Evolutionary conservation across 225 moss, liverwort and hornwort genomes (phyloP).

Genomic region (Neckera pumila): DNA sequence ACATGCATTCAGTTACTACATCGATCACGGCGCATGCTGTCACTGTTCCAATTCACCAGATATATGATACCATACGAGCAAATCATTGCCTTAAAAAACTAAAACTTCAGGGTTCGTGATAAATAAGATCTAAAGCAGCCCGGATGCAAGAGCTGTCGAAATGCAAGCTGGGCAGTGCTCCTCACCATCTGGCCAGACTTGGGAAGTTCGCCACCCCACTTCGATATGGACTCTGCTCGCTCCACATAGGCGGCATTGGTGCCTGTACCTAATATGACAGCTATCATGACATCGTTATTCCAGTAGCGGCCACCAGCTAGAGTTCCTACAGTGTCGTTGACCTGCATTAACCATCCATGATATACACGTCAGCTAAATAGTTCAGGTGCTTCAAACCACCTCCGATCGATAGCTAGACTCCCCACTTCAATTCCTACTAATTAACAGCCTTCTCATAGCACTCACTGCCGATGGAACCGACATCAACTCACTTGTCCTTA

Average conservation of each 20-base stretch:
- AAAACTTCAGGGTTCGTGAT: not conserved
- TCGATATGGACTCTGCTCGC: constrained; percentile 52
- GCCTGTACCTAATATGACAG: constrained; percentile 78
- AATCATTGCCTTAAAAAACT: not conserved
- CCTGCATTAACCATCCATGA: constrained; percentile 33
- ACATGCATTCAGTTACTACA: not conserved
- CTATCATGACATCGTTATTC: constrained; percentile 71
- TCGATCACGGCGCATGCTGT: not conserved
- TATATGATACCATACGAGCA: not conserved
- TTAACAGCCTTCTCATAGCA: not conserved
- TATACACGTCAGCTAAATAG: not conserved
- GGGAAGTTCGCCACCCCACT: constrained; percentile 44
- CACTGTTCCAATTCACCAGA: not conserved
- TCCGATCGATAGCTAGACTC: not conserved
- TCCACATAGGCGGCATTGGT: constrained; percentile 82
- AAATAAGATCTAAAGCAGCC: not conserved
- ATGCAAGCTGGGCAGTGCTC: not conserved
- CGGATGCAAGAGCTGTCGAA: not conserved
- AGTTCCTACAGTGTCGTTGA: constrained; percentile 75
- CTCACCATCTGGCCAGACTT: constrained; percentile 53
- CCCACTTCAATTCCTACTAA: not conserved
- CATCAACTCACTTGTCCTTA: not conserved
- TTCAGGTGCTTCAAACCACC: not conserved
- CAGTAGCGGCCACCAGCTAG: constrained; percentile 77
- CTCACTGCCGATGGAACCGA: not conserved